phyloP scores from a whole-genome alignment of 2,329 filamentous ascomycete species.

The Fusarium chuoi region DNA sequence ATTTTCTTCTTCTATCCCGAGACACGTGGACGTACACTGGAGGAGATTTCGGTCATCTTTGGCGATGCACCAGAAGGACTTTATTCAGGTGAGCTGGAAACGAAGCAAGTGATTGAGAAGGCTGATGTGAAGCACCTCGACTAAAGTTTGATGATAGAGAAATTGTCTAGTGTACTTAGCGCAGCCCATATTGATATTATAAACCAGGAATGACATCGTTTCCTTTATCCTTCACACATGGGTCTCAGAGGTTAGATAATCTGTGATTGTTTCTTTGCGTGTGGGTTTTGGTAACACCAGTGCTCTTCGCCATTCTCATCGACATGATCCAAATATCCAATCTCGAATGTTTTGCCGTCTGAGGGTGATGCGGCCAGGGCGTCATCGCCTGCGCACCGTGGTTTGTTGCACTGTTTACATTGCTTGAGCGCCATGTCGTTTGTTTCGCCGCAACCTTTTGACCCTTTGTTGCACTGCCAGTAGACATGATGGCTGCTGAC shows the following conservation, averaged over 20 bases:
- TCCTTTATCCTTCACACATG: neutral
- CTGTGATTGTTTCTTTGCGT: neutral
- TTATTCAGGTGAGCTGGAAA: slow-evolving; percentile 2
- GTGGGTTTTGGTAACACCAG: rapidly evolving
- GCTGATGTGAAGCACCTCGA: slow-evolving; percentile 14
- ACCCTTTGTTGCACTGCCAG: neutral
- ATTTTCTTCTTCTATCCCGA: slow-evolving; percentile 23
- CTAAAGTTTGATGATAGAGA: neutral
- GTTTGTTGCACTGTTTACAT: rapidly evolving
- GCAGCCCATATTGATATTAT: neutral
- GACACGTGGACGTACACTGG: slow-evolving; percentile 1
- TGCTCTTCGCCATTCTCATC: neutral
- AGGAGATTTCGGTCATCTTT: slow-evolving; percentile 14
- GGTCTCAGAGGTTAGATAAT: rapidly evolving
- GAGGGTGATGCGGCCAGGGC: rapidly evolving
- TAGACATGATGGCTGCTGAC: neutral
- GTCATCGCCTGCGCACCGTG: neutral
- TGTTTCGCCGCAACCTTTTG: rapidly evolving
- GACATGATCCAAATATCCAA: neutral
- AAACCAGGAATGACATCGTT: neutral
- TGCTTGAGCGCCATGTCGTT: neutral
- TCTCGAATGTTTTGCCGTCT: rapidly evolving
- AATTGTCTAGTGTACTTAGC: neutral
- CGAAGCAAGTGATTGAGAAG: slow-evolving; percentile 9
- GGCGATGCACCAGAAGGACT: slow-evolving; percentile 15